Evolutionary conservation across 2,329 filamentous ascomycete species (phyloP), one percentile per base, ranked within the genome.

Genomic region (Aspergillus amoenus): DNA sequence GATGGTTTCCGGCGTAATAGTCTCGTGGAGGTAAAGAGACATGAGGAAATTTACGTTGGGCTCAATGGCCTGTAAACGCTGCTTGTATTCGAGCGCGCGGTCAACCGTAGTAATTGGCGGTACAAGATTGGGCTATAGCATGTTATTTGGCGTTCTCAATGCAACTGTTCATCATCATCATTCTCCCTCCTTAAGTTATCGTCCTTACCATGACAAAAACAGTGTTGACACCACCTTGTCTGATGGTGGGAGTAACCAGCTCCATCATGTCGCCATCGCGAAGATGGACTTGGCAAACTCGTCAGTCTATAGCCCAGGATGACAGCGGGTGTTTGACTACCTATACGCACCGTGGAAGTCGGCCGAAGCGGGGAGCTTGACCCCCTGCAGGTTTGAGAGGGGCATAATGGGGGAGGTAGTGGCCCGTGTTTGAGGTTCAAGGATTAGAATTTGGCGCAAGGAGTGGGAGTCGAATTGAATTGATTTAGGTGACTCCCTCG

Each of bases 21-120:
- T 82, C 11, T 81, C 77, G 68, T 90, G 86, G 53, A 82, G 80
- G 67, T 85, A 91, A 43, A 92, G 80, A 1, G 88, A 88, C 88
- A 92, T 91, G 58, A 92, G 82, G 67, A 85, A 91, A 58, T 82
- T 82, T 58, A 91, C 84, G 51, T 81, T 79, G 2, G 84, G 81
- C 50, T 86, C 84, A 59, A 89, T 76, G 43, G 81, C 79, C 63
- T 82, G 77, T 15, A 92, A 78, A 45, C 82, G 79, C 24, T 78
- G 71, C 71, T 86, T 82, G 75, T 92, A 92, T 42, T 84, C 84
- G 22, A 91, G 76, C 8, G 86, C 88, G 71, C 84, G 78, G 46
- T 77, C 76, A 43, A 87, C 83, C 18, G 81, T 85, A 13, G 82
- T 87, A 55, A 88, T 76, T 15, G 86, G 84, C 11, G 87, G 86